Evolutionary conservation across 2,329 filamentous ascomycete genomes (phyloP).

Genomic region (Fusarium heterosporum): DNA sequence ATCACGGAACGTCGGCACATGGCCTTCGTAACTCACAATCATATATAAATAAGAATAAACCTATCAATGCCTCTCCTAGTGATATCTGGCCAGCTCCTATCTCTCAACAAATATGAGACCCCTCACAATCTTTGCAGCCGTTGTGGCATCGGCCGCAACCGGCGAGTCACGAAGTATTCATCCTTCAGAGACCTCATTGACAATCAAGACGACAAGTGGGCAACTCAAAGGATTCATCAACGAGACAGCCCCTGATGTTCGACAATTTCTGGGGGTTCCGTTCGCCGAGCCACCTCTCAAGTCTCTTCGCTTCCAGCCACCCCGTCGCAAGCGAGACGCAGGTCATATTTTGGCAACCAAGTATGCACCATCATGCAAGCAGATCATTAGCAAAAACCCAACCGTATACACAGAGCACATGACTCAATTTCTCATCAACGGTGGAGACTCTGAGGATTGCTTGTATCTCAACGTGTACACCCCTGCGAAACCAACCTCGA

Average conservation of each 20-base stretch:
- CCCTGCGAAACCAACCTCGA: not conserved
- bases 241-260: conserved; percentile 3
- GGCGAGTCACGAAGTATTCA: not conserved
- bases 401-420: conserved; percentile 17
- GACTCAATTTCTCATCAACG: conserved; percentile 17
- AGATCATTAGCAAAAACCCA: conserved; percentile 6
- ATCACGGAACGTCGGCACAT: not conserved
- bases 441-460: conserved; percentile 13
- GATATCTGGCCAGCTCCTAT: not conserved
- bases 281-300: conserved; percentile 19
- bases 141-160: not conserved
- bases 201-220: conserved; percentile 2
- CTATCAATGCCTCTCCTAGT: too few relatives aligned
- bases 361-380: conserved; percentile 24
- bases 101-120: conserved; percentile 5
- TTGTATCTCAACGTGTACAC: conserved; percentile 23
- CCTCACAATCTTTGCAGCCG: not conserved
- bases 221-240: conserved; percentile 19
- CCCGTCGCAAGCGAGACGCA: conserved; percentile 3
- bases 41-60: not conserved
- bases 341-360: not conserved
- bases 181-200: not conserved
- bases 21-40: accelerated
- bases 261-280: conserved; percentile 19
- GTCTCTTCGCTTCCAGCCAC: conserved; percentile 15